Evolutionary conservation across 768 basidiomycete genomes (phyloP), one percentile per base, ranked within the genome.

Genomic region (Cystobasidiopsis lactophilus): DNA sequence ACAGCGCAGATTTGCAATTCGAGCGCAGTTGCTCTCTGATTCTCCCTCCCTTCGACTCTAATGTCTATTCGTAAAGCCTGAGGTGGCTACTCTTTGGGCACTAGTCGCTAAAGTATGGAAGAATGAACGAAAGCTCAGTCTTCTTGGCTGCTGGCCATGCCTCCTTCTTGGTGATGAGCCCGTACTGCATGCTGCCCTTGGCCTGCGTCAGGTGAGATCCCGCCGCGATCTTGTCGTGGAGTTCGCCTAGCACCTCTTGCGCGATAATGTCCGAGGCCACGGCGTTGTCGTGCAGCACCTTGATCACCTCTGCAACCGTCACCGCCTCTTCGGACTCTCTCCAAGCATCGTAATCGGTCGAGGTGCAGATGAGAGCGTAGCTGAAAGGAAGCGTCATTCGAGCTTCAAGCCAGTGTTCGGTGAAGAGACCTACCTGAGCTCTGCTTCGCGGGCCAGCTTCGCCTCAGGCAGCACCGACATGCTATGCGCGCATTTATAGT

Each of bases 391-490:
- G 39, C 9, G 30, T 21, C 13, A n/a, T 13, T 14, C 24, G 26
- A 40, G 26, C 5, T 31, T 18, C 26, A n/a, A 3, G 31, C 16
- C 5, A 5, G 27, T 18, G 14, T 43, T 29, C 5, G 39, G 27
- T 11, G 43, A 39, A 21, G 27, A n/a, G n/a, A 67, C 74, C 49
- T 54, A 88, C 86, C 80, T 80, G 13, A 98, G 67, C 68, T 98
- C 91, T 1, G 86, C 88, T 70, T 98, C 89, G 14, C 89, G 71
- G 2, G 91, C 91, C 39, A 95, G 73, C 71, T 96, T 96, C n/a
- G 89, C 78, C 69, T 98, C 91, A 1, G 93, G 93, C 26, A 95
- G 70, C 38, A 83, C 83, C 54, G 83, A 91, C 91, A 98, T 98
- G 67, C 66, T 63, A n/a, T n/a, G n/a, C n/a, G n/a, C n/a, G 66